Conservation (phyloP, 2,329 filamentous ascomycete genomes). For the Xylariaceae sp. region DNA sequence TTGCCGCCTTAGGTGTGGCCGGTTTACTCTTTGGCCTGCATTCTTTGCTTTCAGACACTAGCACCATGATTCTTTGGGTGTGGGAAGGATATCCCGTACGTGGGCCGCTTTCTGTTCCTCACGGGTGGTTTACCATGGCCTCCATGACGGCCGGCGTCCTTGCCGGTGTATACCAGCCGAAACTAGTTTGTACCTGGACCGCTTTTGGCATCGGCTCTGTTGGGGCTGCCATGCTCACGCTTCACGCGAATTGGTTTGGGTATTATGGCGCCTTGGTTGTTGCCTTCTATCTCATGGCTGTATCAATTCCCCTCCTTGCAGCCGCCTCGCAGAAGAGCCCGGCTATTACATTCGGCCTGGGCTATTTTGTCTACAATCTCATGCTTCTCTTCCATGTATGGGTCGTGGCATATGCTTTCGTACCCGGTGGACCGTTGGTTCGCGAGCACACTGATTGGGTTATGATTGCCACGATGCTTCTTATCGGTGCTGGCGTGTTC, state of each 20-base stretch:
- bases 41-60: slow-evolving; percentile 90
- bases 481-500: slow-evolving; percentile 81
- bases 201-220: slow-evolving; percentile 73
- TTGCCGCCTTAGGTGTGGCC: slow-evolving; percentile 74
- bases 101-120: slow-evolving; percentile 82
- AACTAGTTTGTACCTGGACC: slow-evolving; percentile 70
- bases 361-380: slow-evolving; percentile 88
- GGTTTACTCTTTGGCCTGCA: slow-evolving; percentile 87
- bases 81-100: slow-evolving; percentile 94
- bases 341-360: slow-evolving; percentile 77
- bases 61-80: slow-evolving; percentile 97
- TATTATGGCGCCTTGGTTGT: slow-evolving; percentile 78
- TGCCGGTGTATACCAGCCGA: slow-evolving; percentile 69
- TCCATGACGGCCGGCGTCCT: slow-evolving; percentile 81
- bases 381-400: slow-evolving; percentile 96
- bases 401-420: slow-evolving; percentile 97
- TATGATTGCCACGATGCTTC: slow-evolving; percentile 79
- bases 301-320: slow-evolving; percentile 68
- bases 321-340: slow-evolving; percentile 74
- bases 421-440: slow-evolving; percentile 87
- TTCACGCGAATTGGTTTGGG: slow-evolving; percentile 77
- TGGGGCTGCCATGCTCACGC: slow-evolving; percentile 74
- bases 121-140: slow-evolving; percentile 80
- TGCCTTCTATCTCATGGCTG: slow-evolving; percentile 76
- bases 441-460: slow-evolving; percentile 95